Evolutionary conservation across 1,284 basidiomycete genomes (phyloP).

Genomic region (Pseudozyma flocculosa): DNA sequence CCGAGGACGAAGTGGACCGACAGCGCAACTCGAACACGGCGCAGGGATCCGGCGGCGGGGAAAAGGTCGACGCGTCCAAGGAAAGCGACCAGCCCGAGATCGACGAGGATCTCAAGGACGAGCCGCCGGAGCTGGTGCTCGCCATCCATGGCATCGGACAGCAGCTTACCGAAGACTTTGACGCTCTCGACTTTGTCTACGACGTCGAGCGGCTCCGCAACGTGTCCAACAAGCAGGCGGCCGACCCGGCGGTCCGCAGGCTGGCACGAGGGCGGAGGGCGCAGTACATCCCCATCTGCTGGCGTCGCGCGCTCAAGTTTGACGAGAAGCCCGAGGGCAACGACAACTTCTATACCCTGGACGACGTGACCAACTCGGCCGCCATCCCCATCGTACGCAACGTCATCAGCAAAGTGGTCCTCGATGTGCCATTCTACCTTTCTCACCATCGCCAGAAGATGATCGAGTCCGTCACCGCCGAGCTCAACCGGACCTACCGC

Average conservation of each 20-base stretch:
- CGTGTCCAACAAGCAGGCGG: constrained; percentile 28
- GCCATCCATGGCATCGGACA: constrained; percentile 52
- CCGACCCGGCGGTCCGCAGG: constrained; percentile 26
- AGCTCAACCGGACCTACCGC: constrained; percentile 60
- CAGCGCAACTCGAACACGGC: constrained; percentile 5
- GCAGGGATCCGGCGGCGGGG: constrained; percentile 1
- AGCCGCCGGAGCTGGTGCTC: constrained; percentile 48
- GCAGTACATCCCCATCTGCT: constrained; percentile 65
- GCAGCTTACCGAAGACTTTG: constrained; percentile 44
- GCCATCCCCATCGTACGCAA: constrained; percentile 43
- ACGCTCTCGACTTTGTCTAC: constrained; percentile 49
- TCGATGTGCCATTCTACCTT: constrained; percentile 61
- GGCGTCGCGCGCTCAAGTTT: constrained; percentile 62
- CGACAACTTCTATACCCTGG: constrained; percentile 59
- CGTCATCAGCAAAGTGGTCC: constrained; percentile 57
- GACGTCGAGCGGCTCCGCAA: constrained; percentile 46
- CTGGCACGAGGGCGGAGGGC: constrained; percentile 57
- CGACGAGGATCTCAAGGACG: constrained; percentile 37
- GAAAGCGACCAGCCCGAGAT: constrained; percentile 4
- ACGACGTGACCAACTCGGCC: constrained; percentile 53
- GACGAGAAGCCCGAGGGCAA: constrained; percentile 53
- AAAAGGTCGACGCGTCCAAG: constrained; percentile 2
- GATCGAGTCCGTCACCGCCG: constrained; percentile 61
- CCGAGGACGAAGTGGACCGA: constrained; percentile 30
- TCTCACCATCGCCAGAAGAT: constrained; percentile 60